Evolutionary conservation across 1,284 basidiomycete genomes (phyloP).

Genomic region (Ganoderma leucocontextum): DNA sequence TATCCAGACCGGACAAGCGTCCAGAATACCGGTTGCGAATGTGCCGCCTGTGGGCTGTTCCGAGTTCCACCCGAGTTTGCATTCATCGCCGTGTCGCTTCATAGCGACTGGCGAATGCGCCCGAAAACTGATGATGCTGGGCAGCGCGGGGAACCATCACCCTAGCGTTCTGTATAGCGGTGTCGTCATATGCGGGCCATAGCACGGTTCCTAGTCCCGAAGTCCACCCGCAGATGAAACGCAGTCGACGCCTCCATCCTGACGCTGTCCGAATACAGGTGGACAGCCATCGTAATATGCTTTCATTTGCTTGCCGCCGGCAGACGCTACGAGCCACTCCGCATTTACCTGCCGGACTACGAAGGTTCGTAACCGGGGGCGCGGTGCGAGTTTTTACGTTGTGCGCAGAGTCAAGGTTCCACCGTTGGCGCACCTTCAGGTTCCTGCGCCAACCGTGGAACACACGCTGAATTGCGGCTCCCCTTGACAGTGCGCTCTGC

Average conservation of each 20-base stretch:
- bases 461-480: neutral
- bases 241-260: too few relatives aligned
- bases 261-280: neutral
- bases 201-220: neutral
- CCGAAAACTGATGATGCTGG: neutral
- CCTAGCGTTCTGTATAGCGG: neutral
- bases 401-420: constrained; percentile 4
- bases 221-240: constrained; percentile 2
- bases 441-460: neutral
- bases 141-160: neutral
- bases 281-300: neutral
- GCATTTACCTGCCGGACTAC: neutral
- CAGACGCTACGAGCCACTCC: constrained; percentile 6
- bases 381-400: constrained; percentile 12
- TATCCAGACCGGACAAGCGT: neutral
- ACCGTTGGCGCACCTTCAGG: neutral
- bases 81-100: neutral
- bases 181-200: neutral
- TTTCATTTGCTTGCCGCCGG: constrained; percentile 4
- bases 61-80: neutral
- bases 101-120: neutral
- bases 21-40: neutral
- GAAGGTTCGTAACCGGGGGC: constrained; percentile 1
- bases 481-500: neutral
- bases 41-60: neutral